Evolutionary conservation across 805 yeast genomes (phyloP), one percentile per base, ranked within the genome.

Genomic region (Saccharomycopsis amapae): DNA sequence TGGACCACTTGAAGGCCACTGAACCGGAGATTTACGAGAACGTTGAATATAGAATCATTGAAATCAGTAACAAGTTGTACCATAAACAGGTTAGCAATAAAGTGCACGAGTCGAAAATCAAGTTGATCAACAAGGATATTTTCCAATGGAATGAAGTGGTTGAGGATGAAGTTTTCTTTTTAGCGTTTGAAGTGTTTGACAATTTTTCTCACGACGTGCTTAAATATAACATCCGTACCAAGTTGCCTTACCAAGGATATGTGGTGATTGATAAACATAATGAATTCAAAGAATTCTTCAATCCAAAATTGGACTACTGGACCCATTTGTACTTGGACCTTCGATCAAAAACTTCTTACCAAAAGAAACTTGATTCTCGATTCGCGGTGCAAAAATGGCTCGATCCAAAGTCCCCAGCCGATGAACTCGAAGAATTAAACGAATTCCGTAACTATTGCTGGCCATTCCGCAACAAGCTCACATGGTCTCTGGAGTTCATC

Each of bases 171-270:
- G 83, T 93, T 53, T 85, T 77, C 57, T 79, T 86, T 53, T 68
- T 86, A 40, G 94, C 90, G 0, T 63, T 85, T 46, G 95, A 87
- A 57, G 93, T 86, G 5, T 77, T 87, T 60, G 95, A 86, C 61
- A 86, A 85, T 57, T 75, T 87, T 52, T 71, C 93, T 2, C 96
- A 86, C 62, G 95, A 86, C 58, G 75, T 83, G 23, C 73, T 86
- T 3, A 70, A 90, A 30, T 86, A 84, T 58, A 94, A 86, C 56
- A 73, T 78, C 48, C 55, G 64, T 6, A 76, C 87, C 0, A 75
- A 79, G 4, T 68, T 71, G 51, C 90, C 94, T 0, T 71, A 75
- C 52, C 93, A 86, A 59, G 94, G 90, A 0, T 78, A 82, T 53
- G 94, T 85, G 2, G 71, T 81, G 9, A 68, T 84, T 34, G 89